A percentile compares a stretch with the other conserved stretches of the same genome.
These are phyloP conservation scores for Ustilago crameri DNA, from an alignment of 1,284 basidiomycete genomes.

Conservation along the genomic window DNA sequence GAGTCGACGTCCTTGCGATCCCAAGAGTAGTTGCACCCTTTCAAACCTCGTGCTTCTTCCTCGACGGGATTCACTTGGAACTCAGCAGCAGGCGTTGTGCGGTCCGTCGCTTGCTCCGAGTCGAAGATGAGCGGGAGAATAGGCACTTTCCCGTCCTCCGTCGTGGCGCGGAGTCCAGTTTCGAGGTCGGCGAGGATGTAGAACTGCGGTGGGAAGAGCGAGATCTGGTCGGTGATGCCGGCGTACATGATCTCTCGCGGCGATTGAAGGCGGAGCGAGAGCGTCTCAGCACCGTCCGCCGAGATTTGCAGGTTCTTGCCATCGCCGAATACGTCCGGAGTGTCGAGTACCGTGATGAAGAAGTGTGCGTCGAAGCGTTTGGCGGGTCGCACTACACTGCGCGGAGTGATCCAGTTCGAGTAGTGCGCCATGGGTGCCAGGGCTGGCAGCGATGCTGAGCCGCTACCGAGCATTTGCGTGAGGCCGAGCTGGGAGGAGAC, in stretches of 20 bases:
- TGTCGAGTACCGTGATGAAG: conserved; percentile 58
- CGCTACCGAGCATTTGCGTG: conserved; percentile 3
- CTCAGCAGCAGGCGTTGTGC: conserved; percentile 30
- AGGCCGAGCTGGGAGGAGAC: conserved; percentile 35
- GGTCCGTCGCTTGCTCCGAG: conserved; percentile 15
- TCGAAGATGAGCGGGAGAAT: conserved; percentile 53
- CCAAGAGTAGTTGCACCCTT: conserved; percentile 53
- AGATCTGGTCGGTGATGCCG: conserved; percentile 52
- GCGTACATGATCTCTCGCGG: conserved; percentile 49
- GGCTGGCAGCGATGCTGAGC: conserved; percentile 18
- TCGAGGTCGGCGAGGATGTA: conserved; percentile 61
- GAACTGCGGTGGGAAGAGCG: conserved; percentile 62
- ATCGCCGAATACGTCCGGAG: conserved; percentile 40
- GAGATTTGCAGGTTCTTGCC: conserved; percentile 42
- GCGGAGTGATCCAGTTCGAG: conserved; percentile 62
- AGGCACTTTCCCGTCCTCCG: conserved; percentile 3
- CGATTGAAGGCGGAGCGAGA: conserved; percentile 47
- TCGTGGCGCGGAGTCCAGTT: conserved; percentile 24
- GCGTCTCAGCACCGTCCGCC: conserved; percentile 58
- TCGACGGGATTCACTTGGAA: conserved; percentile 52
- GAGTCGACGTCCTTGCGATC: conserved; percentile 40
- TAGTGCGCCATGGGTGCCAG: conserved; percentile 54
- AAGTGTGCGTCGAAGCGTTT: conserved; percentile 65
- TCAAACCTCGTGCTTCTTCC: conserved; percentile 50
- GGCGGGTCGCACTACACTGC: conserved; percentile 56